Evolutionary conservation across 2,329 filamentous ascomycete species (phyloP).

Genomic region (Pseudodiploospora longispora): DNA sequence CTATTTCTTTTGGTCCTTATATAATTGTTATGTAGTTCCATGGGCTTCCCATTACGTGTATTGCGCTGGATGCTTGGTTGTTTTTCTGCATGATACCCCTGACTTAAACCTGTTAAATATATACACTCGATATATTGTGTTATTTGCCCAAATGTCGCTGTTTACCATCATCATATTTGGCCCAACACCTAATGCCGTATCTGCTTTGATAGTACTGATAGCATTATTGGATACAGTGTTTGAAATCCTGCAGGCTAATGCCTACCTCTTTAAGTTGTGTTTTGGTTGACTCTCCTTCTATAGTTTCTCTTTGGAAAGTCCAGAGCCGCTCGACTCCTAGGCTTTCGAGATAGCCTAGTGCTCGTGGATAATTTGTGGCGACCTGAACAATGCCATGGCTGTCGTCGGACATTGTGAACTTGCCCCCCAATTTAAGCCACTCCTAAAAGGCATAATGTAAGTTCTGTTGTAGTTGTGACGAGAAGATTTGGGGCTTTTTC

Average conservation of each 20-base stretch:
- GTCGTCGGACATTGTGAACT: constrained; percentile 89
- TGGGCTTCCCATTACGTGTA: too few species aligned
- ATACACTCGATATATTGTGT: too few species aligned
- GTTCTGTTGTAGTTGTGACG: background rate
- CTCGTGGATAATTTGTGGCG: constrained; percentile 70
- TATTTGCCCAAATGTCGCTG: too few species aligned
- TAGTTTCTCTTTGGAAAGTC: constrained; percentile 34
- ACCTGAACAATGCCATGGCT: constrained; percentile 85
- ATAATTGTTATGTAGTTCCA: too few species aligned
- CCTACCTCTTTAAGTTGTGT: constrained; percentile 33
- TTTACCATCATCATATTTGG: too few species aligned
- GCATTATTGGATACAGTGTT: constrained; percentile 10
- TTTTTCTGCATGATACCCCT: too few species aligned
- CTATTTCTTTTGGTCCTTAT: too few species aligned
- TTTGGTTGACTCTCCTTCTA: constrained; percentile 20
- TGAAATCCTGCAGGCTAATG: constrained; percentile 34
- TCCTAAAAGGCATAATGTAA: constrained; percentile 36
- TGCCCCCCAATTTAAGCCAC: constrained; percentile 65
- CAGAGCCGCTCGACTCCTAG: constrained; percentile 58
- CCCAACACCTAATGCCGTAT: too few species aligned
- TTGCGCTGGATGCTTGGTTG: too few species aligned
- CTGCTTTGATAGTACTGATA: background rate
- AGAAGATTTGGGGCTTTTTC: constrained; percentile 13
- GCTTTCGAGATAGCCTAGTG: constrained; percentile 61
- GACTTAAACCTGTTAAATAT: too few species aligned